Evolutionary conservation across 1,284 basidiomycete species (phyloP), one percentile per base, ranked within the genome.

Genomic region (Peniophora sp.): DNA sequence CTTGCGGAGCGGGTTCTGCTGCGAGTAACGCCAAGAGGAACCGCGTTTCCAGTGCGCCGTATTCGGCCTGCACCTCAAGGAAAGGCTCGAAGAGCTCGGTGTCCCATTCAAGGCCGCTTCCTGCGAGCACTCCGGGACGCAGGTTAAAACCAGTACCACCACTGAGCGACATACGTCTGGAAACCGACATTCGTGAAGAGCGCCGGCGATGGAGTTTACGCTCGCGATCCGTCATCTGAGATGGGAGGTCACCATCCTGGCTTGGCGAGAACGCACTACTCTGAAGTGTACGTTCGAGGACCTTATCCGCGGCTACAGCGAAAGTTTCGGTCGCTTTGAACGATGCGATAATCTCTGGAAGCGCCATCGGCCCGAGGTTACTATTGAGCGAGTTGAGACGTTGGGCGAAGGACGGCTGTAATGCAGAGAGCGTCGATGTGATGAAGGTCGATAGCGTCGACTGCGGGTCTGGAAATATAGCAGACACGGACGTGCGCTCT

Each of bases 21-120:
- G 74, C 69, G 35, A 90, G 73, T 23, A 75, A 72, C 39, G 82
- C 73, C 3, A 81, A 73, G 45, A 96, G 68, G 48, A 81, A 75
- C 10, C 79, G 77, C 43, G 77, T 75, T 65, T 97, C 94, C 36
- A 95, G 73, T 0, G 74, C 68, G 0, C 79, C 78, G 65, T 95
- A 97, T 50, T 92, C 85, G 16, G 81, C 74, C 62, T 97, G 94
- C 55, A 87, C 86, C 61, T 94, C 89, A 17, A 94, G 72, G 71
- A 96, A 97, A 0, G 94, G 91, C 62, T 94, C 92, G 65, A 93
- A 95, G 9, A 97, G 73, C 38, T 87, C 83, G 50, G 86, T 84
- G 61, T 96, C 92, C 94, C 94, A 97, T 47, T 83, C 83, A 55
- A 79, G 68, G 10, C 71, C 71, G 19, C 59, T 59, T 45, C 77